phyloP scores from a whole-genome alignment of 2,329 filamentous ascomycete species.

The Calonectria pauciramosa region DNA sequence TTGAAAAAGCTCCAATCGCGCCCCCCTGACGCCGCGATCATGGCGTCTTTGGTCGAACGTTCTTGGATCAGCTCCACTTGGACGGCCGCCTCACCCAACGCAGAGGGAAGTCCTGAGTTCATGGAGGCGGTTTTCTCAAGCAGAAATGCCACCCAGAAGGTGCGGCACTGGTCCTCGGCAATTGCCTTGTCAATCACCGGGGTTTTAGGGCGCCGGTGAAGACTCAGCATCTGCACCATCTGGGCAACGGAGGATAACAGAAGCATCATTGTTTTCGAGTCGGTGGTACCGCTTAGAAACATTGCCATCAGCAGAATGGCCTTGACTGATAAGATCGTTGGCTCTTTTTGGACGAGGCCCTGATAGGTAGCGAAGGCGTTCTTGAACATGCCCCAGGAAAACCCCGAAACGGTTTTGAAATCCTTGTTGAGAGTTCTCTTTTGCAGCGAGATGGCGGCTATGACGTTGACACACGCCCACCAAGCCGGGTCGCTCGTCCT shows the following conservation, averaged over 20 bases:
- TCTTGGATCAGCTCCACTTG: background rate
- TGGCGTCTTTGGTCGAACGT: background rate
- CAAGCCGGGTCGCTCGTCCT: background rate
- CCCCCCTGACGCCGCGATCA: background rate
- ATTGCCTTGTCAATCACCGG: background rate
- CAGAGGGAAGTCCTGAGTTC: background rate
- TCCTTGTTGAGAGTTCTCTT: background rate
- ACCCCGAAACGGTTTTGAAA: background rate
- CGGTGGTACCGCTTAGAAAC: background rate
- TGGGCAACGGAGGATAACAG: background rate
- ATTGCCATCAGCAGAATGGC: background rate
- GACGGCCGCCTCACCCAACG: background rate
- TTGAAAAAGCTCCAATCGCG: background rate
- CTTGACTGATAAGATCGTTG: background rate
- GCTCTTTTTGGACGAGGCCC: background rate
- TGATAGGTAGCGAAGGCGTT: background rate
- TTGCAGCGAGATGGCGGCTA: background rate
- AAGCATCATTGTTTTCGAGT: background rate
- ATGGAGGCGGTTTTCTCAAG: background rate
- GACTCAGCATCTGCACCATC: background rate
- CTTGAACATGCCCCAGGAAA: background rate
- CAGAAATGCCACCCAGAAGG: background rate
- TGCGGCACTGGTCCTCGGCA: background rate
- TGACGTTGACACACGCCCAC: background rate
- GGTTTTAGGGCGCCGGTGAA: background rate